Base-by-base conservation (phyloP, 75 land plant genomes). In the Azolla pinnata region DNA sequence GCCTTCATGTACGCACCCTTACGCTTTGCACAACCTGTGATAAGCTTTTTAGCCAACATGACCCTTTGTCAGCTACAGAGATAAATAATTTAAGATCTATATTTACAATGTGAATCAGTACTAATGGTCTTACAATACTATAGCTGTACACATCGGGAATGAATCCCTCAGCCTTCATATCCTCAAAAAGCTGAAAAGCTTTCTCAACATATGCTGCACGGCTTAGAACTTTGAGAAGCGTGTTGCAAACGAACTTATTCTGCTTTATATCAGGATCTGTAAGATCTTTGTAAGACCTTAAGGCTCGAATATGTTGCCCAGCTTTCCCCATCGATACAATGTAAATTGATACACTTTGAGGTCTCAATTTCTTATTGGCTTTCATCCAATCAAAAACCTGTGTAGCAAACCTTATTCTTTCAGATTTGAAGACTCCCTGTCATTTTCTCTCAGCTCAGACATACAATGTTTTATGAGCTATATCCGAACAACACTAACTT, bases 301-400 rank as follows among this genome's bases (percentile, higher is more conserved):
- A 27, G 2, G 54, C 54, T 52, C 28, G 18, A 26, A 27, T 25
- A 24, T 23, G 29, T 23, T 25, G 14, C 25, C 54, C 54, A 19
- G 54, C 54, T 25, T 52, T 52, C 2, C 54, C 54, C 54, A 52
- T 52, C 2, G 24, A 26, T 52, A 29, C 10, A 1, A 52, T 52
- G 27, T 24, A 52, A 26, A 27, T 24, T 19, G 54, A 24, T 27
- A 52, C 16, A 29, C 54, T 52, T 24, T 52, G 54, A 4, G 54
- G 4, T 24, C 29, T 52, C 29, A 52, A 16, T 29, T 52, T 52
- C 12, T 52, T 27, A 52, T 52, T 52, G 2, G 10, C 54, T 14
- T 52, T 52, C 54, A 52, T 52, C 54, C 54, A 52, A 24, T 27
- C 54, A 52, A 52, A 52, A 52, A 52, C 54, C 54, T 52, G 54